phyloP scores from a whole-genome alignment of 352 stramenopile genomes.

The Phytophthora tubulina region DNA sequence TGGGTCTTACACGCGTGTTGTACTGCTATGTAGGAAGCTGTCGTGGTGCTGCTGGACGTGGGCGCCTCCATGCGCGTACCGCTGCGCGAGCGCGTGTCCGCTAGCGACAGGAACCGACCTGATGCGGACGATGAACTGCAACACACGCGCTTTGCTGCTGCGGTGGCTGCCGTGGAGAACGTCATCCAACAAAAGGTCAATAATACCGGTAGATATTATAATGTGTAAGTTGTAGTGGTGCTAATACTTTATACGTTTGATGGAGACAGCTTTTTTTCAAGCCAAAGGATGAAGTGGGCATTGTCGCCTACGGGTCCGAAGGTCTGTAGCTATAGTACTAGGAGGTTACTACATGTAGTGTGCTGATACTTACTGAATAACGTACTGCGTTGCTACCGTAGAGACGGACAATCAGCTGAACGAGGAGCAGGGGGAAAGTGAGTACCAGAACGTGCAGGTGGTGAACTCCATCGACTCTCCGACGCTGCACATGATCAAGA shows the following conservation, averaged over 20 bases:
- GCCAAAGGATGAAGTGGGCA: constrained; percentile 80
- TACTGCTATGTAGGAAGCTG: constrained; percentile 58
- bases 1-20: background rate
- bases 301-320: constrained; percentile 81
- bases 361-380: background rate
- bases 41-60: constrained; percentile 74
- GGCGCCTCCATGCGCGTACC: constrained; percentile 69
- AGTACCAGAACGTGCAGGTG: constrained; percentile 75
- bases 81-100: constrained; percentile 52
- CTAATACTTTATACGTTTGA: background rate
- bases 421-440: constrained; percentile 64
- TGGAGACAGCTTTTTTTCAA: constrained; percentile 74
- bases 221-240: background rate
- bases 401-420: constrained; percentile 87
- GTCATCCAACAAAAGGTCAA: constrained; percentile 78
- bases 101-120: constrained; percentile 22
- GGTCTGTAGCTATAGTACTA: constrained; percentile 13
- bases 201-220: background rate
- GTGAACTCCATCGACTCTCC: constrained; percentile 69
- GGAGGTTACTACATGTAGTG: background rate
- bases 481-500: constrained; percentile 71
- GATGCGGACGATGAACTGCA: constrained; percentile 33
- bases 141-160: constrained; percentile 69
- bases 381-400: constrained; percentile 14
- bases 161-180: constrained; percentile 63